Evolutionary conservation across 1,284 basidiomycete species (phyloP), one percentile per base, ranked within the genome.

Genomic region (Phellopilus nigrolimitatus): DNA sequence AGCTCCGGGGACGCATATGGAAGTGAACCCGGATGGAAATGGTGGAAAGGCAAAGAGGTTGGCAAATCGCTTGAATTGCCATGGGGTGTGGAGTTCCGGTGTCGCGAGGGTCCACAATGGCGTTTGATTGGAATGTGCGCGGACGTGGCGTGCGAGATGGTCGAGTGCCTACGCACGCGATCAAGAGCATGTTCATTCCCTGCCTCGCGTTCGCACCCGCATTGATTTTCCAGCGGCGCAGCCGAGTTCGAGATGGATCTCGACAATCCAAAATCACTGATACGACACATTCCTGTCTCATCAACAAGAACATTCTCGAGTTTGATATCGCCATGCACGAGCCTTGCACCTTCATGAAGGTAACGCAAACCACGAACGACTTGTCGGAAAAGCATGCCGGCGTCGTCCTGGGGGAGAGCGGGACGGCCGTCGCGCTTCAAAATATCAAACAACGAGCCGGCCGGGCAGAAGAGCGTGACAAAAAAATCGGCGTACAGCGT

Each of bases 251-350:
- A 80, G 49, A 88, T 80, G 54, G 70, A 73, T 61, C 75, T 73
- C 22, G 90, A 75, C 70, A 94, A 77, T 46, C 91, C 91, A 68
- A 95, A 95, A 68, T 95, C 91, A 40, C 76, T 74, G 33, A 95
- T 87, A 63, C 81, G 80, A 70, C 88, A 89, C 30, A 82, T 75
- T 46, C 90, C 91, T 66, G 79, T 78, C 61, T 88, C 83, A 66
- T 95, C 92, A 51, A 94, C 84, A 47, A 99, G 78, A 42, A 98
- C 84, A 70, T 99, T 99, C 71, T 98, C 95, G 51, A 97, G 80
- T 71, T 99, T 99, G 67, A 99, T 75, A 69, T 99, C 94, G 58
- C 91, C 81, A 70, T 97, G 94, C 48, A 94, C 84, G 58, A 89
- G 79, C 13, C 77, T 71, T 21, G 82, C 86, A 42, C 80, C 78